Conservation (phyloP, 2,329 filamentous ascomycete genomes). For the Camptophora hylomeconis region DNA sequence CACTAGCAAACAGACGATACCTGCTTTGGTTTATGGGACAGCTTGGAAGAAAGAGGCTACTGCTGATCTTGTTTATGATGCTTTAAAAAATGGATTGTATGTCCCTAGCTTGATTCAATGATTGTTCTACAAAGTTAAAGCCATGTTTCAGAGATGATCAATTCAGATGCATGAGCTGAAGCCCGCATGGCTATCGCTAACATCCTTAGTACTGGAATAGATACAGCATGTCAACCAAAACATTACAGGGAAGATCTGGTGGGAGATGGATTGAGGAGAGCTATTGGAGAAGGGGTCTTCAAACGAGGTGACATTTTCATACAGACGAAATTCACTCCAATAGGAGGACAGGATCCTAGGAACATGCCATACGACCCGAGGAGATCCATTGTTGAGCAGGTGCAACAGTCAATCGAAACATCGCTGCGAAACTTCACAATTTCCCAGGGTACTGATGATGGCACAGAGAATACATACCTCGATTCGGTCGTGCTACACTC, state of each 20-base stretch:
- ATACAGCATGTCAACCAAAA: constrained; percentile 65
- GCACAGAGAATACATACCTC: constrained; percentile 35
- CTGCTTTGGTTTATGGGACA: constrained; percentile 58
- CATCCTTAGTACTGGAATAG: constrained; percentile 46
- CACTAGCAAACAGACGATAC: constrained; percentile 16
- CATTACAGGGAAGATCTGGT: constrained; percentile 66
- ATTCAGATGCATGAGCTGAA: too few relatives aligned
- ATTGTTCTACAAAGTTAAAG: too few relatives aligned
- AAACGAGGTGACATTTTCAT: constrained; percentile 51
- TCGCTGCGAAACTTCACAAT: constrained; percentile 44
- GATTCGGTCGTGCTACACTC: constrained; percentile 49
- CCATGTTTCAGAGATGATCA: too few relatives aligned
- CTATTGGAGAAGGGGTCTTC: constrained; percentile 47
- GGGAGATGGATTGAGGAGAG: constrained; percentile 51
- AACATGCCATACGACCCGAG: constrained; percentile 51
- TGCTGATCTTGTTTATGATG: constrained; percentile 52
- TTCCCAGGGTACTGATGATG: constrained; percentile 18
- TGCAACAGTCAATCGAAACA: constrained; percentile 52
- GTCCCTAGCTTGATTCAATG: too few relatives aligned
- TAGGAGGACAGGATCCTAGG: constrained; percentile 46
- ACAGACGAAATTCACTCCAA: constrained; percentile 71
- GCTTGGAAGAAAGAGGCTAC: constrained; percentile 72
- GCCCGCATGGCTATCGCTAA: too few relatives aligned
- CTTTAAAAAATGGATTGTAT: constrained; percentile 59
- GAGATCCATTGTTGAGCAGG: constrained; percentile 48